Base-by-base conservation (phyloP, 192 early-diverging fungal genomes). In the Geosiphon pyriformis region DNA sequence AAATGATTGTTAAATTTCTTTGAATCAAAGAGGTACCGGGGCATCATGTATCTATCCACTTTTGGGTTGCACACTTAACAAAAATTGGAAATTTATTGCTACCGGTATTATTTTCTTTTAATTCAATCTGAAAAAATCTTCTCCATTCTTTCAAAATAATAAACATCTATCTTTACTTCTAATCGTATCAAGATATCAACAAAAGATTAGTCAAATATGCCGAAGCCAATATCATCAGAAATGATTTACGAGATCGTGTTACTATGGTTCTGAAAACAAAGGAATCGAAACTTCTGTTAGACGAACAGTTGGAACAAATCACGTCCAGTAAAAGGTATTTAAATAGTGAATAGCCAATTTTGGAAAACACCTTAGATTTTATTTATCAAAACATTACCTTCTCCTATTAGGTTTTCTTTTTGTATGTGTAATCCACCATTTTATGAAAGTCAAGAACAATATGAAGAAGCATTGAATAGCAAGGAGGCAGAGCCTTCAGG, bases 361-460 rank as follows among this genome's bases (percentile, higher is more conserved):
- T 37, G 35, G 37, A 17, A 37, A 56, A 0, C 48, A 67, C 11
- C 17, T 54, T 47, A 65, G 23, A 68, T 70, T 67, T 59, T 30
- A 8, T 35, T 35, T 59, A 65, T 33, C 25, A 70, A 76, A 30
- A 18, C 58, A 59, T 20, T 33, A 10, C n/a, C 58, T 32, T 12
- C 34, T 8, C 26, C 4, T 59, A 17, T n/a, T 57, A 75, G 72
- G 2, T 82, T 84, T 62, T 58, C 78, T 26, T 95, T 96, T 60
- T 83, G 82, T 37, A 92, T 96, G 90, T 95, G 92, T 72, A 96
- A 96, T 66, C 94, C 93, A 32, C 94, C 94, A 32, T 96, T 95
- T 67, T 96, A 91, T 64, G 76, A 66, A 10, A 80, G 75, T 63
- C 62, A 67, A 4, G 74, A 77, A 22, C 87, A 93, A 35, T 82